These are phyloP conservation scores for Geopyxis carbonaria DNA, from an alignment of 495 filamentous ascomycete genomes.

Conservation along the genomic window DNA sequence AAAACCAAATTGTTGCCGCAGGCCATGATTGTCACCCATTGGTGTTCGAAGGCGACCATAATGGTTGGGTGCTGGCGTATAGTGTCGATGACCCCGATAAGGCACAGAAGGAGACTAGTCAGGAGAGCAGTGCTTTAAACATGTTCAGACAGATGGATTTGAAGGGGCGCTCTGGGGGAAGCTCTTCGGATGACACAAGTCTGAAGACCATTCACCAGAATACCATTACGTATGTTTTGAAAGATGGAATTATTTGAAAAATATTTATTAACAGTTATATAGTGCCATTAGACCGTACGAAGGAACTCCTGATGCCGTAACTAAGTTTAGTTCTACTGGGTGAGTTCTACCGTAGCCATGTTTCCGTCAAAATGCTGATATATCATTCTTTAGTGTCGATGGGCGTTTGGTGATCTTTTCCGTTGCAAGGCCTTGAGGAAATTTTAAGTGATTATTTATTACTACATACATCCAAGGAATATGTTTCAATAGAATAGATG, in stretches of 20 bases:
- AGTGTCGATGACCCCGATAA: constrained; percentile 66
- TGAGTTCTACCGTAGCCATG: constrained; percentile 34
- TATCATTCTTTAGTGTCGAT: constrained; percentile 61
- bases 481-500: neutral
- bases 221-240: constrained; percentile 40
- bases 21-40: constrained; percentile 95
- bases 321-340: constrained; percentile 56
- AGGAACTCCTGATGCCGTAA: constrained; percentile 42
- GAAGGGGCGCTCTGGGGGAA: constrained; percentile 48
- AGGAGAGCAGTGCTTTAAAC: constrained; percentile 60
- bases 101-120: constrained; percentile 38
- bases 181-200: constrained; percentile 64
- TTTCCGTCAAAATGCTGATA: constrained; percentile 6
- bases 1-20: constrained; percentile 86
- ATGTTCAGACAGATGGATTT: constrained; percentile 99
- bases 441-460: too few relatives aligned
- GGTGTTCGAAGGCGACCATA: constrained; percentile 62
- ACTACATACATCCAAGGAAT: too few relatives aligned
- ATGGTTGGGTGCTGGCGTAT: constrained; percentile 73
- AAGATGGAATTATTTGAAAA: neutral
- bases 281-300: constrained; percentile 63
- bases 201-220: constrained; percentile 95
- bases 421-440: too few relatives aligned
- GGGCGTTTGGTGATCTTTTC: constrained; percentile 80
- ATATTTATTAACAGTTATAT: neutral